These are phyloP conservation scores for Penicillium sp. DNA, from an alignment of 2,329 filamentous ascomycete genomes.

Conservation along the genomic window DNA sequence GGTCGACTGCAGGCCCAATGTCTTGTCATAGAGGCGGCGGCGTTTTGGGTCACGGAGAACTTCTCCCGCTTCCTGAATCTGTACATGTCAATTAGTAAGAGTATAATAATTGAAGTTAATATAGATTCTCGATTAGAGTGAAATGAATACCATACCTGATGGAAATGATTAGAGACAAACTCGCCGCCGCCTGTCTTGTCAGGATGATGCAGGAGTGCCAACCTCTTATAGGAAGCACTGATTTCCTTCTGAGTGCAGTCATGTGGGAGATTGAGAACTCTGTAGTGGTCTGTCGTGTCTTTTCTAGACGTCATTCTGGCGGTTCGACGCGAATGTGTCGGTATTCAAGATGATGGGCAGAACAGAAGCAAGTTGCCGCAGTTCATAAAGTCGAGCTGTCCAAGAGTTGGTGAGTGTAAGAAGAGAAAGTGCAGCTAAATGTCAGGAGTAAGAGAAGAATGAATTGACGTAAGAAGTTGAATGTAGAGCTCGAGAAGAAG, in stretches of 20 bases:
- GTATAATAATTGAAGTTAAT: background rate
- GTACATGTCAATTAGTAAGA: background rate
- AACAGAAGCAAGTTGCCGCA: background rate
- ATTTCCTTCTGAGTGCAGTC: constrained; percentile 33
- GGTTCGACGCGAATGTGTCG: background rate
- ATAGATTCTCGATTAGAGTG: too few relatives aligned
- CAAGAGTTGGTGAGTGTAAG: background rate
- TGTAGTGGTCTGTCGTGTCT: constrained; percentile 25
- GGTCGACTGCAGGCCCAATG: background rate
- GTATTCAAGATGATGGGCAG: background rate
- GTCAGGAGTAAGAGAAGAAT: too few relatives aligned
- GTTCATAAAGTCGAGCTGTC: background rate
- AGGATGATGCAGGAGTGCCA: constrained; percentile 37
- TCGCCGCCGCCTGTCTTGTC: constrained; percentile 30
- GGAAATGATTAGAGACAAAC: constrained; percentile 18
- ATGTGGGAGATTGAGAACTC: constrained; percentile 25
- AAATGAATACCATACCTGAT: constrained; percentile 17
- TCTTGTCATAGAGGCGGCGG: constrained; percentile 24
- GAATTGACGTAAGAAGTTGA: too few relatives aligned
- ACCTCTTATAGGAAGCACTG: constrained; percentile 34
- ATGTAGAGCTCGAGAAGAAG: too few relatives aligned
- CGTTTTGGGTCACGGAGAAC: constrained; percentile 31
- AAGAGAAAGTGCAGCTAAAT: too few relatives aligned
- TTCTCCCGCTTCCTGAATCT: constrained; percentile 38
- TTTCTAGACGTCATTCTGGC: constrained; percentile 8